Evolutionary conservation across 768 basidiomycete species (phyloP).

Genomic region (Trametes cinnabarina): DNA sequence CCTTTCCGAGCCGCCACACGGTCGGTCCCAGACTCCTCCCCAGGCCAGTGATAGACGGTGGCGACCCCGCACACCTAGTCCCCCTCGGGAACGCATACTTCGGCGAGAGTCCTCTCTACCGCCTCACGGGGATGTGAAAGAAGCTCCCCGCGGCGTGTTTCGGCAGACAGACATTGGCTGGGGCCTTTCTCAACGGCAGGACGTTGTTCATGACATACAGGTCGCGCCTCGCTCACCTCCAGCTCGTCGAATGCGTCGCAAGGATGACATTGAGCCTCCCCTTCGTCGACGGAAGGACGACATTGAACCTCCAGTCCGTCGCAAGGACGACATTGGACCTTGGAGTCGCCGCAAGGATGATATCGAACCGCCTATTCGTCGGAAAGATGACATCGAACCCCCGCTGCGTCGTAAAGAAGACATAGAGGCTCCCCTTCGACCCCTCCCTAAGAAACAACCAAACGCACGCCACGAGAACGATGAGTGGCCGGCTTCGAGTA

Average conservation of each 20-base stretch:
- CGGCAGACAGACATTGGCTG: neutral
- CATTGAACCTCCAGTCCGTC: slow-evolving; percentile 6
- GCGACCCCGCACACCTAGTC: slow-evolving; percentile 19
- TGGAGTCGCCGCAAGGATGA: slow-evolving; percentile 9
- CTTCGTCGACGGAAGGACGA: slow-evolving; percentile 7
- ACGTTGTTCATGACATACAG: neutral
- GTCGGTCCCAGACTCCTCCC: slow-evolving; percentile 7
- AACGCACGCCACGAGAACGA: slow-evolving; percentile 17
- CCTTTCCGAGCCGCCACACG: neutral
- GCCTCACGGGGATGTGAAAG: slow-evolving; percentile 15
- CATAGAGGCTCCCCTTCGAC: slow-evolving; percentile 8
- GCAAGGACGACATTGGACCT: slow-evolving; percentile 10
- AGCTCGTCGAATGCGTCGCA: slow-evolving; percentile 1
- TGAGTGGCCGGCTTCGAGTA: slow-evolving; percentile 47
- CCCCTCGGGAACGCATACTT: slow-evolving; percentile 16
- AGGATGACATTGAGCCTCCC: neutral
- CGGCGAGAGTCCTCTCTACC: slow-evolving; percentile 18
- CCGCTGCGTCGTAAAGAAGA: slow-evolving; percentile 13
- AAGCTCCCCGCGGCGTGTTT: slow-evolving; percentile 1
- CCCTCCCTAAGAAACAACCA: slow-evolving; percentile 16
- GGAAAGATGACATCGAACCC: slow-evolving; percentile 13
- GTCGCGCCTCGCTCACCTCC: neutral
- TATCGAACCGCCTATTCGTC: slow-evolving; percentile 5
- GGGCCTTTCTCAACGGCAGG: slow-evolving; percentile 5
- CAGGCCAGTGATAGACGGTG: slow-evolving; percentile 10